Evolutionary conservation across 1,139 yeast species (phyloP).

Genomic region (Yamadazyma triangularis): DNA sequence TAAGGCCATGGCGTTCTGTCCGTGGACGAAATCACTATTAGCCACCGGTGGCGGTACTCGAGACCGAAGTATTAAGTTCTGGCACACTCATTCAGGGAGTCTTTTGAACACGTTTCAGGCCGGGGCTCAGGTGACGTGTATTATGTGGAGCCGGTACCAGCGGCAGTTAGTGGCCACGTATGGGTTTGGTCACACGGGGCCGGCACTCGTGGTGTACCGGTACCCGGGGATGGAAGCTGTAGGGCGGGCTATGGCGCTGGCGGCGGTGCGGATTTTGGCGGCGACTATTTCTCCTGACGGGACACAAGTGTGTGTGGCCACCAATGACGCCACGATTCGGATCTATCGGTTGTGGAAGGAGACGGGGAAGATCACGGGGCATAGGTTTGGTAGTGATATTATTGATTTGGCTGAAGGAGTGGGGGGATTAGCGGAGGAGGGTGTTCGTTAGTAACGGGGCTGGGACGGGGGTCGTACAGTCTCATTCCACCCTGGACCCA

Average conservation of each 20-base stretch:
- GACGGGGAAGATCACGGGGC: conserved; percentile 22
- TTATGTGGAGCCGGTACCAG: conserved; percentile 66
- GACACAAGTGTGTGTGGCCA: conserved; percentile 61
- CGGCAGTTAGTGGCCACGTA: conserved; percentile 72
- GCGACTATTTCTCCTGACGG: conserved; percentile 65
- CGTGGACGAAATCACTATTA: conserved; percentile 36
- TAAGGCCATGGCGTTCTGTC: conserved; percentile 43
- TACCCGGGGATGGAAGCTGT: conserved; percentile 60
- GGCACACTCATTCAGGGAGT: conserved; percentile 82
- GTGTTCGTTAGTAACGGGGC: too few species aligned
- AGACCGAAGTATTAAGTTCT: conserved; percentile 56
- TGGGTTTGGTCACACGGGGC: conserved; percentile 64
- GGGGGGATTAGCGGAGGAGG: conserved; percentile 3
- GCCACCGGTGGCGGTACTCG: conserved; percentile 45
- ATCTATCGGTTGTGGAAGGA: conserved; percentile 68
- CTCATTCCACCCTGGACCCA: too few species aligned
- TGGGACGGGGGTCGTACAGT: too few species aligned
- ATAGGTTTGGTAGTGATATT: conserved; percentile 57
- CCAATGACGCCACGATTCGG: conserved; percentile 72
- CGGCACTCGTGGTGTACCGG: conserved; percentile 52
- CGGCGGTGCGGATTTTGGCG: conserved; percentile 56
- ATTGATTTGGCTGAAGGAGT: conserved; percentile 59
- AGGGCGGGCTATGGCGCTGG: conserved; percentile 47
- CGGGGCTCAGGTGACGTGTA: conserved; percentile 71
- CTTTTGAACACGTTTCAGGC: conserved; percentile 52